phyloP scores from a whole-genome alignment of 805 yeast species.

The Nakazawaea holstii region DNA sequence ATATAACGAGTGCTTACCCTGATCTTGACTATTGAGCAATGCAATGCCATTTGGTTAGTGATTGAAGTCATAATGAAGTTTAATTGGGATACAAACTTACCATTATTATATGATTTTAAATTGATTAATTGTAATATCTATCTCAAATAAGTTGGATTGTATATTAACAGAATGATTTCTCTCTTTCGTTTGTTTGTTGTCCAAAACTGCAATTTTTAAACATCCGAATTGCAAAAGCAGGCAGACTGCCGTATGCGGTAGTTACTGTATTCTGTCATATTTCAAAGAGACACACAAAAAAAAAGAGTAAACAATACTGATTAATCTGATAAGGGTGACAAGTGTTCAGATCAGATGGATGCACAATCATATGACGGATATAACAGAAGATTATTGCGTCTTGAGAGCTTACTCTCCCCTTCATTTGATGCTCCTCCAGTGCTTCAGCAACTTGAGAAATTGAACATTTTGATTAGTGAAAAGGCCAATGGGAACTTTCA shows the following conservation, averaged over 20 bases:
- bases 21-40: conserved; percentile 19
- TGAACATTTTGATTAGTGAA: background rate
- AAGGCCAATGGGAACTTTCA: background rate
- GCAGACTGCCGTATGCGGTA: background rate
- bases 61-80: too few species aligned
- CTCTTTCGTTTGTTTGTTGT: background rate
- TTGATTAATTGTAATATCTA: too few species aligned
- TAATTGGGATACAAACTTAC: too few species aligned
- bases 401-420: background rate
- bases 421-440: background rate
- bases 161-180: too few species aligned
- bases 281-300: background rate
- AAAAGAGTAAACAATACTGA: background rate
- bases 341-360: background rate
- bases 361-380: background rate
- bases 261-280: background rate
- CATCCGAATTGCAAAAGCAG: background rate
- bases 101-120: too few species aligned
- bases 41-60: conserved; percentile 1
- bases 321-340: background rate
- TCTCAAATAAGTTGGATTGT: too few species aligned
- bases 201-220: background rate
- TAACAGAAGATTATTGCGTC: background rate
- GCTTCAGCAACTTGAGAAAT: background rate
- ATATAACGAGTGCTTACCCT: conserved; percentile 11